Evolutionary conservation across 495 filamentous ascomycete genomes (phyloP), one percentile per base, ranked within the genome.

Genomic region (Penicillium soppii): DNA sequence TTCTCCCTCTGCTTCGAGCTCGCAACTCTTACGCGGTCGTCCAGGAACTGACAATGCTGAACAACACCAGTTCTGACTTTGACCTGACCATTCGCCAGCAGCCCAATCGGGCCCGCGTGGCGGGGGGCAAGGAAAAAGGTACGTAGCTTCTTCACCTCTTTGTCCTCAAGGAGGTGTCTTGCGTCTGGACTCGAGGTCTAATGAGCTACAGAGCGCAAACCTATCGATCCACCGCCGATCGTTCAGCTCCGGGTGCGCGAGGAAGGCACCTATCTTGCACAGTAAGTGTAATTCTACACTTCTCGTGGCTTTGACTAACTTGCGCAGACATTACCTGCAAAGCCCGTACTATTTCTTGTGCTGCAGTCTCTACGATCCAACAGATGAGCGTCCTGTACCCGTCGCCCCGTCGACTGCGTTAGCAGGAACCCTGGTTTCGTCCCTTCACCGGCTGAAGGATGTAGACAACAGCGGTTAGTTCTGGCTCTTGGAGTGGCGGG

Each of bases 191-290:
- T n/a, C n/a, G n/a, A n/a, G n/a, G 15, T 39, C 37, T 49, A 41
- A 49, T 23, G 6, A 15, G 26, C 35, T 42, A 22, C 72, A 95
- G 94, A 91, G 58, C 87, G 94, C 57, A 96, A 95, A 69, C 91
- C 94, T 3, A 85, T 98, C 62, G 94, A 98, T 64, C 94, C 94
- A 39, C 94, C 92, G 20, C 94, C 94, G 44, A 90, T 97, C 62
- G 79, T 97, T 23, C 89, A 96, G 71, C 76, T 97, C 32, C 79
- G 81, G 43, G 84, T 95, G 57, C 81, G 77, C 53, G 78, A 80
- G 57, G 77, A 83, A 52, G 70, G 63, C 40, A 76, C 77, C 32
- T 91, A 96, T 67, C 85, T 90, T 5, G 74, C 82, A 22, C 87
- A 90, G 80, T 88, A 80, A 71, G 84, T 68, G 20, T 13, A 33